A percentile compares a stretch with the other conserved stretches of the same genome.
phyloP scores from a whole-genome alignment of 306 rosid species.

The Ochetophila trinervis region DNA sequence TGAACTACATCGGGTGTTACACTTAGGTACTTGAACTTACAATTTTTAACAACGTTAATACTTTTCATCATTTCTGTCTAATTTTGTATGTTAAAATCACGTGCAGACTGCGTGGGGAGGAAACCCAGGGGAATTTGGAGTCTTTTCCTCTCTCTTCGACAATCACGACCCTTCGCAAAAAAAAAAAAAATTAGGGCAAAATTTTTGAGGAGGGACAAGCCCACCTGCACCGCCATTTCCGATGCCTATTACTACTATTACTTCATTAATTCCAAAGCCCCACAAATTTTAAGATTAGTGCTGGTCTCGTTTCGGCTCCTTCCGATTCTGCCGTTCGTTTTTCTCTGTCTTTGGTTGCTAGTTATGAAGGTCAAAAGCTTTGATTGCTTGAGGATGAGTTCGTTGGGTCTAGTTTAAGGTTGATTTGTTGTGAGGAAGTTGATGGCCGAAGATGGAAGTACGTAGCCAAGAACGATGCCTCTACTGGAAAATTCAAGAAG shows the following conservation, averaged over 20 bases:
- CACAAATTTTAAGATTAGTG: constrained; percentile 62
- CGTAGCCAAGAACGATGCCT: constrained; percentile 58
- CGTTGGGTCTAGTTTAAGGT: constrained; percentile 41
- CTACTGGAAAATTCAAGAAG: constrained; percentile 45
- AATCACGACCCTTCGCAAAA: too few relatives aligned
- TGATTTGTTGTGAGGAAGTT: constrained; percentile 84
- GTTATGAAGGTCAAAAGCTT: constrained; percentile 22
- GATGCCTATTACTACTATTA: neutral
- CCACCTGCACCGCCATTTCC: constrained; percentile 2
- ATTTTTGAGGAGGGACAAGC: neutral
- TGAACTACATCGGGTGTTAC: too few relatives aligned
- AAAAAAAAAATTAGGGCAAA: too few relatives aligned
- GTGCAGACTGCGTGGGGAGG: too few relatives aligned
- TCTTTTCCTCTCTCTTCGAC: too few relatives aligned
- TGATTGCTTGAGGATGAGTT: constrained; percentile 31
- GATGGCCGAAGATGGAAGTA: constrained; percentile 89
- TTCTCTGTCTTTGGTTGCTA: constrained; percentile 13
- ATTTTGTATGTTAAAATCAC: too few relatives aligned
- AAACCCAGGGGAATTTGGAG: too few relatives aligned
- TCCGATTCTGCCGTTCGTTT: constrained; percentile 20
- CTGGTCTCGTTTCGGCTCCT: constrained; percentile 59
- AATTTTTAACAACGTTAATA: too few relatives aligned
- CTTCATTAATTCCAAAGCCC: constrained; percentile 13
- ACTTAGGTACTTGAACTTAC: too few relatives aligned
- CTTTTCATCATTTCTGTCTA: too few relatives aligned